phyloP scores from a whole-genome alignment of 208 protist genomes.

The Leptomonas pyrrhocoris region DNA sequence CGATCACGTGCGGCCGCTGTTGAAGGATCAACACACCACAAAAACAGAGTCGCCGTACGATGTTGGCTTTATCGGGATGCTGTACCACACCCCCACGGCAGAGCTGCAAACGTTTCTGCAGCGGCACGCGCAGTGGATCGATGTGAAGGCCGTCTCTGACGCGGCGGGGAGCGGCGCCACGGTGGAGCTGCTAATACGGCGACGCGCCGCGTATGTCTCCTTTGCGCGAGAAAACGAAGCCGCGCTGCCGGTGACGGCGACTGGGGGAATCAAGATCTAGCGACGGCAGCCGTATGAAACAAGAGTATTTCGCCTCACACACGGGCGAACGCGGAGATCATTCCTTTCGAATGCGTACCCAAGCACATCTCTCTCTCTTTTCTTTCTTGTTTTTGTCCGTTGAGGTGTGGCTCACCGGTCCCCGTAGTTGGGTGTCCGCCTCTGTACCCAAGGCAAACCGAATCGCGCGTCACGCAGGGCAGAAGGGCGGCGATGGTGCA shows the following conservation, averaged over 20 bases:
- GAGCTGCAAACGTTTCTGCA: conserved; percentile 10
- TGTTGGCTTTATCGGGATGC: conserved; percentile 32
- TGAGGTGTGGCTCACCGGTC: no score
- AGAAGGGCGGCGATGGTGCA: no score
- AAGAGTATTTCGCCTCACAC: no score
- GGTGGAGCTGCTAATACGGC: conserved; percentile 14
- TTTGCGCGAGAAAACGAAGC: neutral
- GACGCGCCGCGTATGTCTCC: conserved; percentile 15
- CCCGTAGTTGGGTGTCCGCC: no score
- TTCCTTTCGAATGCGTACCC: no score
- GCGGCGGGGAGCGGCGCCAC: neutral
- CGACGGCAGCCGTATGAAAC: no score
- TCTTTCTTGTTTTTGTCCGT: no score
- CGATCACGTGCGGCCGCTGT: conserved; percentile 20
- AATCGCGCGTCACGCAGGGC: no score
- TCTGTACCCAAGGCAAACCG: no score
- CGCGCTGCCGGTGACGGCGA: neutral
- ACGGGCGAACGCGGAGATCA: no score
- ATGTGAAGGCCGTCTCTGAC: conserved; percentile 10
- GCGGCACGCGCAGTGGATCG: conserved; percentile 24
- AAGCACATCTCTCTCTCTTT: no score
- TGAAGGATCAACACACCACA: neutral
- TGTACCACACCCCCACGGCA: neutral
- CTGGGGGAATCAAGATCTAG: no score
- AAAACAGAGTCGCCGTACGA: neutral